Evolutionary conservation across 1,284 basidiomycete species (phyloP).

Genomic region (Trichosporon faecale): DNA sequence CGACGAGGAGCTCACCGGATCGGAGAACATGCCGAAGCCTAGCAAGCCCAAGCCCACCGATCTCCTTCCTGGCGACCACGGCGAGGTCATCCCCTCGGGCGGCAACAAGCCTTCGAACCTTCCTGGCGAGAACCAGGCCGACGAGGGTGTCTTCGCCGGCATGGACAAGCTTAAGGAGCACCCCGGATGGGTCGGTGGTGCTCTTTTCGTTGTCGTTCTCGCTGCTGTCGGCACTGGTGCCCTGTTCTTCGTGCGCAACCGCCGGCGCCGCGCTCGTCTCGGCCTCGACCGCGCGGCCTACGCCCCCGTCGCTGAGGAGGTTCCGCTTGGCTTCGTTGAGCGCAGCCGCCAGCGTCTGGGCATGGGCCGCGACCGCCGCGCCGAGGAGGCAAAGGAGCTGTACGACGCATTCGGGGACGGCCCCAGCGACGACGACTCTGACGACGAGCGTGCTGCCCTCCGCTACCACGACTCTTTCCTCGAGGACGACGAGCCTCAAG

Average conservation of each 20-base stretch:
- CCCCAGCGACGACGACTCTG: constrained; percentile 43
- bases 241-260: constrained; percentile 58
- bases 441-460: constrained; percentile 37
- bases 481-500: constrained; percentile 39
- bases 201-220: constrained; percentile 66
- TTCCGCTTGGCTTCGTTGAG: constrained; percentile 67
- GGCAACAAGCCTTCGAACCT: constrained; percentile 30
- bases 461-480: constrained; percentile 52
- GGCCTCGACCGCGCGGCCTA: constrained; percentile 59
- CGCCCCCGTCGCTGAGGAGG: constrained; percentile 65
- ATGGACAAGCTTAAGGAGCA: constrained; percentile 71
- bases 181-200: constrained; percentile 81
- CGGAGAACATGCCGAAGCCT: constrained; percentile 52
- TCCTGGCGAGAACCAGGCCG: constrained; percentile 48
- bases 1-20: constrained; percentile 51
- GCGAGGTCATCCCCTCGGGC: constrained; percentile 29
- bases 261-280: constrained; percentile 52
- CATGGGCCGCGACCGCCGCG: constrained; percentile 53
- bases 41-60: constrained; percentile 79
- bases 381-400: constrained; percentile 61
- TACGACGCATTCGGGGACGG: constrained; percentile 87
- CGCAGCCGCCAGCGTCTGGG: constrained; percentile 40
- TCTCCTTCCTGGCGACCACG: constrained; percentile 82
- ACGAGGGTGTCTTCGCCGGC: constrained; percentile 82
- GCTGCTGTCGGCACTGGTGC: constrained; percentile 63